Evolutionary conservation across 495 filamentous ascomycete species (phyloP).

Genomic region (Podospora fimiseda): DNA sequence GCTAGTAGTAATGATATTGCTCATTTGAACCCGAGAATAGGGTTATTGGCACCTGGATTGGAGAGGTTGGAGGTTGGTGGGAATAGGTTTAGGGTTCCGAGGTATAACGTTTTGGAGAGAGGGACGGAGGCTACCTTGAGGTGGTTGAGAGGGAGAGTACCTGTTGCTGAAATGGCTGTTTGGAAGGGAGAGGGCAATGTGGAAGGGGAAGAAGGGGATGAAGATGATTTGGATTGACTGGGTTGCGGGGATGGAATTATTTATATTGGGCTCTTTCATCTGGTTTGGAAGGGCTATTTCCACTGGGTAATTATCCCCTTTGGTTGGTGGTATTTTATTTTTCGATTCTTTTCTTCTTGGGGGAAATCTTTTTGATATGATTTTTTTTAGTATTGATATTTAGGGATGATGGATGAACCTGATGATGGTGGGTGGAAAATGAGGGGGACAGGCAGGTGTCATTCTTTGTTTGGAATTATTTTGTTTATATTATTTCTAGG

Average conservation of each 20-base stretch:
- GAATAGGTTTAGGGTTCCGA: constrained; percentile 81
- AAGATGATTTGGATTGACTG: constrained; percentile 30
- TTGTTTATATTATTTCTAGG: neutral
- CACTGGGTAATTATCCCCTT: too few relatives aligned
- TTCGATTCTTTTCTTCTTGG: neutral
- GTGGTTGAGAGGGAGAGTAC: constrained; percentile 75
- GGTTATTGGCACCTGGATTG: constrained; percentile 58
- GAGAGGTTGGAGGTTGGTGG: constrained; percentile 60
- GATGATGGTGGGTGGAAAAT: neutral
- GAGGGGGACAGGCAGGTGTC: neutral
- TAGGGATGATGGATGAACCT: neutral
- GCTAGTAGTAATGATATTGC: constrained; percentile 77
- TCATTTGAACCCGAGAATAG: constrained; percentile 68
- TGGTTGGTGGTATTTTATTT: neutral
- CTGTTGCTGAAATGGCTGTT: constrained; percentile 53
- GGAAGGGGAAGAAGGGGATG: constrained; percentile 26
- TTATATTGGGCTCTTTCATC: neutral
- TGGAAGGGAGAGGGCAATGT: constrained; percentile 40
- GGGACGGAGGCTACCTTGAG: constrained; percentile 81
- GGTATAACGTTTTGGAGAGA: constrained; percentile 76
- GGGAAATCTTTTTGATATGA: neutral
- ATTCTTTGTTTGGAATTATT: neutral
- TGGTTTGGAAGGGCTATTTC: neutral
- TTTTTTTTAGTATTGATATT: neutral
- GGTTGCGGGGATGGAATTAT: neutral